Evolutionary conservation across 805 yeast species (phyloP).

Genomic region (Geotrichum ghanense): DNA sequence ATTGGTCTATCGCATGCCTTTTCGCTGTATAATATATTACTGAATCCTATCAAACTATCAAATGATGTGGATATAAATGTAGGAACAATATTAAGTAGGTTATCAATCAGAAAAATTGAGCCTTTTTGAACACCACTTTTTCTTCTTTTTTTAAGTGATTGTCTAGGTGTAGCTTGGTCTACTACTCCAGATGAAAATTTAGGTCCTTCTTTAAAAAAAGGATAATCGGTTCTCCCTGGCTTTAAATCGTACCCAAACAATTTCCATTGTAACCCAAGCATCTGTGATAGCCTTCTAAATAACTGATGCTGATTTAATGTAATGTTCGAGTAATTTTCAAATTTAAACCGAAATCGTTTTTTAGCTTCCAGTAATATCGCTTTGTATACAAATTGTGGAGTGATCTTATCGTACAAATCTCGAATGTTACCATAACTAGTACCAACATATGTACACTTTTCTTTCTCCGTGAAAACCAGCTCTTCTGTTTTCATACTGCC

Average conservation of each 20-base stretch:
- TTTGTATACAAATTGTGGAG: slow-evolving; percentile 4
- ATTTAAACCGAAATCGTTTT: slow-evolving; percentile 36
- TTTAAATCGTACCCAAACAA: neutral
- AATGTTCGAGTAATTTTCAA: slow-evolving; percentile 22
- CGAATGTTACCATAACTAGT: neutral
- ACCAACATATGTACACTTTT: neutral
- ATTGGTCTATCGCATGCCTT: neutral
- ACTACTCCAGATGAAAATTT: too few species aligned
- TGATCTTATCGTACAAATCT: neutral
- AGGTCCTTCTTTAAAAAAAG: neutral
- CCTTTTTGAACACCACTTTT: neutral
- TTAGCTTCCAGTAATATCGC: slow-evolving; percentile 54
- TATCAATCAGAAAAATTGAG: slow-evolving; percentile 41
- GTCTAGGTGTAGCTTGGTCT: too few species aligned
- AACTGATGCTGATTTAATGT: slow-evolving; percentile 26
- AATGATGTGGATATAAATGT: slow-evolving; percentile 60
- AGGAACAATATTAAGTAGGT: slow-evolving; percentile 62
- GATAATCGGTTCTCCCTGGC: neutral
- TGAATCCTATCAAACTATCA: neutral
- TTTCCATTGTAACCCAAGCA: slow-evolving; percentile 82
- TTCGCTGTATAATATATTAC: neutral
- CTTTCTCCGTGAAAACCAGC: neutral
- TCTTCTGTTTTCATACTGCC: slow-evolving; percentile 27
- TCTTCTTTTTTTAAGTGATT: neutral
- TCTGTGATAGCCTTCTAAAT: slow-evolving; percentile 59